Base-by-base conservation (phyloP, 306 rosid genomes). In the Prosopis cineraria region DNA sequence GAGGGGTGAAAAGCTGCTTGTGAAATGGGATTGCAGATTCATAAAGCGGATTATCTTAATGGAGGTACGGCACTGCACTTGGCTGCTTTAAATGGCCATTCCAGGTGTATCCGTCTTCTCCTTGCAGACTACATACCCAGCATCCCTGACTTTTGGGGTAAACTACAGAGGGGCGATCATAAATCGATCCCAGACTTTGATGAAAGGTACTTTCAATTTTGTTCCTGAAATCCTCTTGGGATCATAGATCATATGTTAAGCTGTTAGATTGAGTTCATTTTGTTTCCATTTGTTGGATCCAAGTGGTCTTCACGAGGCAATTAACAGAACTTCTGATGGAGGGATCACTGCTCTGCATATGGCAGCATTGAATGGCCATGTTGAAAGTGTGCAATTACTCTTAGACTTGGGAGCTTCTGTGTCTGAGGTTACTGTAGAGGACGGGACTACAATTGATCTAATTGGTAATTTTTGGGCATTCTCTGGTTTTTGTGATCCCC, bases 311-410 rank as follows among this genome's bases (percentile, higher is more conserved):
- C 78, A 60, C 37, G 88, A 87, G 87, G 81, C 87, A n/a, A 85
- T 95, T 72, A 89, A 89, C 83, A 85, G 70, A 82, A 88, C 92
- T 29, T 84, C 99, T 53, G 99, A 95, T 87, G 99, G 99, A 86
- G 97, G 99, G 80, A 89, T 93, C 79, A 93, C 98, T 80, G 96
- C 99, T 40, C 83, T 95, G 84, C 99, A 95, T 87, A 92, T 95
- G 99, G 97, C 99, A 19, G 89, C 99, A 73, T 77, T 95, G 81
- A 95, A 95, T 68, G 99, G 96, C 47, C 98, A 95, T 83, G 84
- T 86, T 83, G 98, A 88, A 84, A 91, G 88, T 71, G 87, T 91
- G 29, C 99, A 86, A 47, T 87, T 95, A 78, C 99, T 95, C 82
- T 70, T 93, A 75, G 97, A 89, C 80, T 89, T 95, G 75, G 98